phyloP scores from a whole-genome alignment of 257 asterid species.

The Anisodus acutangulus region DNA sequence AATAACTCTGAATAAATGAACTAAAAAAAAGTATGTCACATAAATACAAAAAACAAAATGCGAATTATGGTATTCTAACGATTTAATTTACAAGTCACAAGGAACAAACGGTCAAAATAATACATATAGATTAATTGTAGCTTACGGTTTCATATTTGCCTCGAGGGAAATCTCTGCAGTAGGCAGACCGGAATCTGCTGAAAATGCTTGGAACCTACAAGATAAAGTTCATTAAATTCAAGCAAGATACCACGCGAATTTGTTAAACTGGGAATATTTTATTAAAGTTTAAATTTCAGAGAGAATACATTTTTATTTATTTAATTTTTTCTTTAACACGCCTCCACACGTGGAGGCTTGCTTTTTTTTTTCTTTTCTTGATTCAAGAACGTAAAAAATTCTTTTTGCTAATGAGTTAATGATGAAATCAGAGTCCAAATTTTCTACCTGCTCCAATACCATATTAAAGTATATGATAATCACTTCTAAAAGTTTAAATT shows the following conservation, averaged over 20 bases:
- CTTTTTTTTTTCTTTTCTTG: not conserved
- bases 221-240: conserved; percentile 16
- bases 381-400: not conserved
- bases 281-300: not conserved
- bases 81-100: no score
- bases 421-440: not conserved
- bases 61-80: no score
- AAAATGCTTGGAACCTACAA: conserved; percentile 41
- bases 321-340: not conserved
- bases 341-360: no score
- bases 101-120: no score
- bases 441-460: rapidly evolving
- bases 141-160: conserved; percentile 37
- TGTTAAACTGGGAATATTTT: not conserved
- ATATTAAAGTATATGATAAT: not conserved
- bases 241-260: not conserved
- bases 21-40: no score
- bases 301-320: not conserved
- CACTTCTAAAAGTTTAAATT: not conserved
- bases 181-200: conserved; percentile 43
- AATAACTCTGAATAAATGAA: no score
- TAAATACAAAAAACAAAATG: no score
- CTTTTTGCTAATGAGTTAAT: not conserved
- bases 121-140: no score
- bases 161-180: conserved; percentile 44